A percentile compares a stretch with the other conserved stretches of the same genome.
phyloP scores from a whole-genome alignment of 192 early-diverging fungal genomes.

The Backusella tarrabulga region DNA sequence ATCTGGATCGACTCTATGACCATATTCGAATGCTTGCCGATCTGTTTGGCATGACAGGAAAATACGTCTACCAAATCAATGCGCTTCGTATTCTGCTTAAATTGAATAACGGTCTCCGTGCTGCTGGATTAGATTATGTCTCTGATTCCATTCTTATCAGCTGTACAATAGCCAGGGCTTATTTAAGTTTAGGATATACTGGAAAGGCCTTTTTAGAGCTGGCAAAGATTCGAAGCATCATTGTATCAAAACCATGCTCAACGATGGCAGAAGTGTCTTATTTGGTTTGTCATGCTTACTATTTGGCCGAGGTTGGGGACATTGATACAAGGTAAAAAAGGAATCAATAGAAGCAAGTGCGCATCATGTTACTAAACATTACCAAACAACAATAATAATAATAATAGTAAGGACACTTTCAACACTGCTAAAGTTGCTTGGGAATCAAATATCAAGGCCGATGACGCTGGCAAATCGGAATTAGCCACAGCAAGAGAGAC shows the following conservation, averaged over 20 bases:
- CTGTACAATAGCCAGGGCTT: constrained; percentile 52
- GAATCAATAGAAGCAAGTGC: background rate
- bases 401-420: constrained; percentile 9
- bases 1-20: constrained; percentile 48
- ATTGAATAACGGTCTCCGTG: constrained; percentile 51
- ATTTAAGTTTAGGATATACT: constrained; percentile 69
- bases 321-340: constrained; percentile 47
- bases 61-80: constrained; percentile 53
- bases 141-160: constrained; percentile 18
- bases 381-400: no score
- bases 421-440: background rate
- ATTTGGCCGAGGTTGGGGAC: constrained; percentile 58
- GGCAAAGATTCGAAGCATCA: constrained; percentile 42
- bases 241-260: constrained; percentile 22
- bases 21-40: constrained; percentile 61
- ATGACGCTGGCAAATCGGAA: background rate
- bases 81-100: constrained; percentile 54
- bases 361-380: background rate
- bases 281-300: constrained; percentile 55
- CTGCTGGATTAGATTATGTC: constrained; percentile 20
- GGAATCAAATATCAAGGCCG: background rate
- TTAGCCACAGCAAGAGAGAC: background rate
- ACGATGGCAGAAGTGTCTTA: constrained; percentile 40
- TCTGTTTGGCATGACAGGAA: constrained; percentile 56
- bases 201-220: constrained; percentile 66